Percentiles rank a stretch among this genome's conserved stretches.
phyloP scores from a whole-genome alignment of 2,329 filamentous ascomycete species.

The Apiospora malaysiana region DNA sequence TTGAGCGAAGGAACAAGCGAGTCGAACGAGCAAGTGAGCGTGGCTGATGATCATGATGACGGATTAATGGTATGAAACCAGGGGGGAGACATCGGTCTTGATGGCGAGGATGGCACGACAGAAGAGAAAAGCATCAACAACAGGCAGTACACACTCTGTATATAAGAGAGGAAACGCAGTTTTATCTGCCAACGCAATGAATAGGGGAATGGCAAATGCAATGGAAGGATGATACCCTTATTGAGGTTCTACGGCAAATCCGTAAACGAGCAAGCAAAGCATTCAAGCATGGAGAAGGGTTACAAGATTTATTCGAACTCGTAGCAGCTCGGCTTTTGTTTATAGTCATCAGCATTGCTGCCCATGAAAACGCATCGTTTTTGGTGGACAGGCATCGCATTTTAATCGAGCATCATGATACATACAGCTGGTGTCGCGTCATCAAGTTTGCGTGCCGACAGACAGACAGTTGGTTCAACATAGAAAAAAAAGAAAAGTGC shows the following conservation, averaged over 20 bases:
- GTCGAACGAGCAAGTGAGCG: not conserved
- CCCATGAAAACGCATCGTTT: not conserved
- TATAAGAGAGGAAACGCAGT: not conserved
- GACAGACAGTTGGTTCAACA: slow-evolving; percentile 1
- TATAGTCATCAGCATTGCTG: slow-evolving; percentile 6
- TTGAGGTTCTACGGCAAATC: slow-evolving; percentile 4
- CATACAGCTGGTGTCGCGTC: not conserved
- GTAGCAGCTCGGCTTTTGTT: slow-evolving; percentile 4
- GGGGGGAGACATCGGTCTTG: not conserved
- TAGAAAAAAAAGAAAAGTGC: slow-evolving; percentile 14
- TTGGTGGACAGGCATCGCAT: not conserved
- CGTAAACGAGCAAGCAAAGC: not conserved
- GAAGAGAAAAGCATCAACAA: slow-evolving; percentile 1
- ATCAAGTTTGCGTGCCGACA: not conserved
- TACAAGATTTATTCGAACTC: slow-evolving; percentile 4
- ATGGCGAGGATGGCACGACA: not conserved
- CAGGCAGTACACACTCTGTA: slow-evolving; percentile 11
- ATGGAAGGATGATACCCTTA: slow-evolving; percentile 14
- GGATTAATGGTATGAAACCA: not conserved
- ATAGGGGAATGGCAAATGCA: slow-evolving; percentile 10
- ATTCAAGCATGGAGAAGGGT: slow-evolving; percentile 13
- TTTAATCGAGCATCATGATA: not conserved
- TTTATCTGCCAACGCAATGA: not conserved
- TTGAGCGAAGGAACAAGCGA: slow-evolving; percentile 37
- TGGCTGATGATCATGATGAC: not conserved